Base-by-base conservation (phyloP, 768 basidiomycete species). In the Suillus bovinus region DNA sequence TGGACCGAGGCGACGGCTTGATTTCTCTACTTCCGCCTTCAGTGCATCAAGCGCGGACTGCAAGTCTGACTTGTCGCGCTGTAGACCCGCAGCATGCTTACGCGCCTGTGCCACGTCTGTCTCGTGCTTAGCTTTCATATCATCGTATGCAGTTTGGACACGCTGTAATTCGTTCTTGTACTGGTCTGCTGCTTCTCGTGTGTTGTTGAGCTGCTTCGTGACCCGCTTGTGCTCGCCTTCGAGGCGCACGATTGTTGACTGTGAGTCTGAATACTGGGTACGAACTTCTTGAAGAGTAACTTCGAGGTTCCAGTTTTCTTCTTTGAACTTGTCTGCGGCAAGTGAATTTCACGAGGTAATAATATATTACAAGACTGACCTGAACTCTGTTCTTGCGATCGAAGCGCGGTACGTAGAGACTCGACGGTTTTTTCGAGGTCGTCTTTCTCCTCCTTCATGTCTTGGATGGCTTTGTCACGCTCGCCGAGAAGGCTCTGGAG, bases 231-330 rank as follows among this genome's bases (percentile, higher is more conserved):
- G 86, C 66, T 98, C 97, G 41, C 85, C 79, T 70, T 96, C 93
- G 24, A 92, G 79, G 50, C 92, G 88, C 65, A 86, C 82, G 4
- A 82, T 76, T 9, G 87, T 80, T 20, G 87, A 76, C 65, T 92
- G 87, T 1, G 86, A 82, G 55, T 91, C 88, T 34, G 82, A 71
- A 52, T 90, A 80, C 66, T 91, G 86, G 1, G 84, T 78, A 42
- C 89, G 88, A 27, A 95, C 82, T 63, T 97, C 95, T 73, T 99
- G 96, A 33, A 94, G 79, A 17, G 85, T 84, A 55, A 98, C 94
- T 79, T 99, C 96, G 61, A 98, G 87, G 71, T 99, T 96, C 97
- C 97, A 99, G 74, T 97, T 99, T 77, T 96, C 94, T 77, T 99
- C 96, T 77, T 94, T 94, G 86, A 88, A 96, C 66, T 94, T 94